Percentiles rank a stretch among this genome's conserved stretches.
These are phyloP conservation scores for Kickxella alabastrina DNA, from an alignment of 192 early-diverging fungal genomes.

Conservation along the genomic window DNA sequence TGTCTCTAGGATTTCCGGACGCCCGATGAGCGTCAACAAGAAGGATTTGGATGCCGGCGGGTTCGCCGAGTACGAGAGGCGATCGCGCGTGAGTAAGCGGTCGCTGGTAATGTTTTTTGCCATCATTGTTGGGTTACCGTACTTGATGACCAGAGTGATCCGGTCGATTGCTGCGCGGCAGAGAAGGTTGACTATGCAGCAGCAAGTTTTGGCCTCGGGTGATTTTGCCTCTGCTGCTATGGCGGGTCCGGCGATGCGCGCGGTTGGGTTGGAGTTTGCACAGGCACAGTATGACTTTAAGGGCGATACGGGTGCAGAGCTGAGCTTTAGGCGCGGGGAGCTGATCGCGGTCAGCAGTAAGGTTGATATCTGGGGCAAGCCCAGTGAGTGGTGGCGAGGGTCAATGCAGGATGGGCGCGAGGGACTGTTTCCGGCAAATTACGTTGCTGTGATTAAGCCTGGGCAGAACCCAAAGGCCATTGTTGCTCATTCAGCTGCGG, in stretches of 20 bases:
- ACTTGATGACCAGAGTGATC: conserved; percentile 86
- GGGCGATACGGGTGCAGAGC: conserved; percentile 70
- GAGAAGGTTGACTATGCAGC: conserved; percentile 36
- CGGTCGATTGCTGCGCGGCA: conserved; percentile 61
- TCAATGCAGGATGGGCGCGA: conserved; percentile 72
- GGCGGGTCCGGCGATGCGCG: conserved; percentile 33
- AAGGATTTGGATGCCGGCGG: conserved; percentile 66
- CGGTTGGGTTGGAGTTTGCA: conserved; percentile 75
- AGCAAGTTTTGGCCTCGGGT: too few relatives aligned
- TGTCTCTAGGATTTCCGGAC: conserved; percentile 63
- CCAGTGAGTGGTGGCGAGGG: conserved; percentile 90
- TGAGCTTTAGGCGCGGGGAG: conserved; percentile 81
- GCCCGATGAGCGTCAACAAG: conserved; percentile 64
- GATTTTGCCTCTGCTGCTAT: conserved; percentile 36
- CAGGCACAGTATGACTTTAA: conserved; percentile 85
- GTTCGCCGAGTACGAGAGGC: conserved; percentile 74
- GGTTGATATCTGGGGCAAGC: conserved; percentile 69
- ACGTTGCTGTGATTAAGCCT: conserved; percentile 74
- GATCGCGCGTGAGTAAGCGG: conserved; percentile 58
- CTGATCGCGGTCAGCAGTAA: conserved; percentile 86
- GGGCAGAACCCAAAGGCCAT: conserved; percentile 61
- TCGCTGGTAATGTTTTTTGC: conserved; percentile 81
- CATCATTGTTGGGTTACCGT: conserved; percentile 86
- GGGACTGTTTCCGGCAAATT: conserved; percentile 90
- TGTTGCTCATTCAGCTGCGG: conserved; percentile 28